These are phyloP conservation scores for Lathyrus sativus DNA, from an alignment of 306 rosid genomes.

Conservation along the genomic window DNA sequence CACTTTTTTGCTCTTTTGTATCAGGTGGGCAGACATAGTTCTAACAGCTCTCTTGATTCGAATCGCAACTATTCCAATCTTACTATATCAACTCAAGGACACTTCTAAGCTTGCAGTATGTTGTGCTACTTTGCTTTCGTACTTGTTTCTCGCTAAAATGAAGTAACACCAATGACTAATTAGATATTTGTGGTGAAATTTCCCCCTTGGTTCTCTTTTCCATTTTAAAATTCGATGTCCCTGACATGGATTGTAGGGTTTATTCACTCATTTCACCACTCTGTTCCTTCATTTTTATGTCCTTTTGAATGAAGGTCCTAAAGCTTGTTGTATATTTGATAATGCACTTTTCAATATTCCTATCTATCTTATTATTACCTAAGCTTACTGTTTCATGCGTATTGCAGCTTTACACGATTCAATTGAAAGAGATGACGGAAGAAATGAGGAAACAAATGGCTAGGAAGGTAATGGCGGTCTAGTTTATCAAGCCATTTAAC, in stretches of 20 bases:
- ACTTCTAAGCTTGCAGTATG: constrained; percentile 76
- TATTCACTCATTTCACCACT: not conserved
- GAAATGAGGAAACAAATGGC: constrained; percentile 56
- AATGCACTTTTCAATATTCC: constrained; percentile 5
- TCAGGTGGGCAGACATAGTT: constrained; percentile 89
- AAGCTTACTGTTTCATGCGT: constrained; percentile 30
- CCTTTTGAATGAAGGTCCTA: not conserved
- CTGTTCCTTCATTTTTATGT: not conserved
- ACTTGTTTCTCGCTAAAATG: constrained; percentile 28
- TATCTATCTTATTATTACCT: constrained; percentile 16
- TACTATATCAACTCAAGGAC: constrained; percentile 78
- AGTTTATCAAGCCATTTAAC: constrained; percentile 24
- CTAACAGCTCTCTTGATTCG: constrained; percentile 73
- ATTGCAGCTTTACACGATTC: constrained; percentile 46
- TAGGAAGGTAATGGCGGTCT: constrained; percentile 56
- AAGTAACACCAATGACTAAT: constrained; percentile 3
- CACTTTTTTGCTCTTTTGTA: constrained; percentile 16
- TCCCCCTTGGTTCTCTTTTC: constrained; percentile 3
- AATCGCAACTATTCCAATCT: constrained; percentile 60
- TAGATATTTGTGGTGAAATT: constrained; percentile 22
- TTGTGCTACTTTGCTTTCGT: constrained; percentile 32
- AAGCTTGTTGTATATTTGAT: constrained; percentile 1
- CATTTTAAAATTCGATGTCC: constrained; percentile 22
- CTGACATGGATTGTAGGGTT: constrained; percentile 14
- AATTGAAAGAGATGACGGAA: constrained; percentile 46